Evolutionary conservation across 169 alveolate species (phyloP), one percentile per base, ranked within the genome.

Genomic region (Eimeria sp.): DNA sequence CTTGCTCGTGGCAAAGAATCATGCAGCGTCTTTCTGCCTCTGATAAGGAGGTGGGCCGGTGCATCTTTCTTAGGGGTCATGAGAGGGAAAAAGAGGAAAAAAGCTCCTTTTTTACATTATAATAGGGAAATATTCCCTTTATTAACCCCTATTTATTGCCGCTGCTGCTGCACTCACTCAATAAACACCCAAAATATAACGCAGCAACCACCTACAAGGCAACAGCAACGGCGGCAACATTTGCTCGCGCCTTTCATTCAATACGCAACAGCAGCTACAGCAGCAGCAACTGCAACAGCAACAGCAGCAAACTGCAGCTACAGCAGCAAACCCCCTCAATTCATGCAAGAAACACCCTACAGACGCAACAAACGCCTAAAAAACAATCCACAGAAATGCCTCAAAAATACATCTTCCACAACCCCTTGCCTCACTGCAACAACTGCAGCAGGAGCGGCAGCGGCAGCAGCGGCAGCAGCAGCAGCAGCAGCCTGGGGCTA

Each of bases 21-120:
- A 75, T 75, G 51, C 86, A 75, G 86, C 86, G 86, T 10, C 86
- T 45, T 40, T 75, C 86, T 18, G 45, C 57, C 54, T 75, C 86
- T 45, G 86, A 75, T 30, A 75, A 51, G 45, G 27, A 27, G 86
- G 57, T 75, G 54, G 86, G 86, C 57, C 86, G 86, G 22, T 40
- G 45, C 86, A 75, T 75, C 54, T 75, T 75, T n/a, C 40, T 34
- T 34, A 67, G 78, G 78, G 22, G 14, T 25, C 78, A 67, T 67
- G 30, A 11, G 63, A 54, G 63, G 11, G 18, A 11, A 54, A 54
- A 11, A 54, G 11, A 54, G 18, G 11, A 54, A 54, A 11, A 54
- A 54, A 11, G 18, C 63, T 54, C 63, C 63, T 54, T 54, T 54
- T 11, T 11, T 54, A 54, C 63, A 54, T 54, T 16, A 54, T 11